phyloP scores from a whole-genome alignment of 208 protist species.

The Trypanosoma platydactyli region DNA sequence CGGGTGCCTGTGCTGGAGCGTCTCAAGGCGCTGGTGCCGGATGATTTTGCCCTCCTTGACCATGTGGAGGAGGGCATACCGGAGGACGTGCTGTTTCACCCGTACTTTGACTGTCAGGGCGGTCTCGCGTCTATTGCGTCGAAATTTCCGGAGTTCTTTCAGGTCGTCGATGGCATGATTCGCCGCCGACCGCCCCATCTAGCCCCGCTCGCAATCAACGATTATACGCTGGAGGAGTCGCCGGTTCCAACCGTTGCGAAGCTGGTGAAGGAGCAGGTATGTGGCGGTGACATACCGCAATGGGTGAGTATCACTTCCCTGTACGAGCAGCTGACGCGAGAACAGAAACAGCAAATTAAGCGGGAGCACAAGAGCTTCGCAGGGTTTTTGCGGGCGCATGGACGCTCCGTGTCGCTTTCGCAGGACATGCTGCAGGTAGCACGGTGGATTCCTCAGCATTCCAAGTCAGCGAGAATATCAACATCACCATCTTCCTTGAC shows the following conservation, averaged over 20 bases:
- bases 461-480: constrained; percentile 8
- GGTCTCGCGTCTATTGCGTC: constrained; percentile 73
- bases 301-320: constrained; percentile 83
- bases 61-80: constrained; percentile 74
- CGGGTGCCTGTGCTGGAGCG: constrained; percentile 82
- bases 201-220: constrained; percentile 74
- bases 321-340: constrained; percentile 75
- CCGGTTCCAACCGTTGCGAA: constrained; percentile 68
- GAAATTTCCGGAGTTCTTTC: constrained; percentile 85
- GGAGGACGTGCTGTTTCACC: constrained; percentile 84
- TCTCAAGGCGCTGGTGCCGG: constrained; percentile 66
- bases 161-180: constrained; percentile 70
- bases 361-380: constrained; percentile 71
- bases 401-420: constrained; percentile 68
- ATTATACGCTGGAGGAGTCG: constrained; percentile 63
- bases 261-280: constrained; percentile 62
- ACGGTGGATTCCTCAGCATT: constrained; percentile 61
- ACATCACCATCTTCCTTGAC: constrained; percentile 1
- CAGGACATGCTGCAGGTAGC: constrained; percentile 85
- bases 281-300: constrained; percentile 61
- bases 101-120: constrained; percentile 91
- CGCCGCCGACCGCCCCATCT: constrained; percentile 70
- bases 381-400: constrained; percentile 83
- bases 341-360: constrained; percentile 66
- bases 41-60: constrained; percentile 59